A percentile compares a stretch with the other conserved stretches of the same genome.
Evolutionary conservation across 1,139 yeast genomes (phyloP).

Genomic region (Hanseniaspora sp.): DNA sequence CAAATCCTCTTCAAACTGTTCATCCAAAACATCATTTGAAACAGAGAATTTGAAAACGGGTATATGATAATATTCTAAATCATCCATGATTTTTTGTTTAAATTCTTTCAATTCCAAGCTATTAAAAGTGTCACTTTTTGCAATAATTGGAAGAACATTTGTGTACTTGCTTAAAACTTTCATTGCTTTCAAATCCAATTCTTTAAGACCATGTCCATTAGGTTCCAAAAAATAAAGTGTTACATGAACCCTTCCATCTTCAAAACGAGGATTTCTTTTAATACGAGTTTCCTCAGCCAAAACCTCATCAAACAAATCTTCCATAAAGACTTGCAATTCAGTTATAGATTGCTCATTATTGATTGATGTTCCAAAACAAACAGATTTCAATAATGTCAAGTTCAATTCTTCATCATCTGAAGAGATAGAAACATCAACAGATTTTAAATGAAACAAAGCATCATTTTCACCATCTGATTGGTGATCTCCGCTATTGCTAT

Average conservation of each 20-base stretch:
- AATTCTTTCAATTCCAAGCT: conserved; percentile 44
- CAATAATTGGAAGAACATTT: conserved; percentile 59
- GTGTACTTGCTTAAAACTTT: conserved; percentile 57
- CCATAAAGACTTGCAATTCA: conserved; percentile 64
- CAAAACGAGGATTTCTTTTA: conserved; percentile 67
- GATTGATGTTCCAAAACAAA: conserved; percentile 67
- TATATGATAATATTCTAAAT: conserved; percentile 52
- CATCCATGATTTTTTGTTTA: conserved; percentile 44
- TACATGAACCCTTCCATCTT: conserved; percentile 66
- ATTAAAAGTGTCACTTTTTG: conserved; percentile 62
- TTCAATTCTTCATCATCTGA: conserved; percentile 28
- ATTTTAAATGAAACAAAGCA: conserved; percentile 35
- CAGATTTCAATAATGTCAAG: conserved; percentile 58
- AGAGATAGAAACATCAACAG: conserved; percentile 34
- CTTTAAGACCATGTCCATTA: conserved; percentile 69
- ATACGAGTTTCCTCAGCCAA: conserved; percentile 69
- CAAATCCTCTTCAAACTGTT: conserved; percentile 56
- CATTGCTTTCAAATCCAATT: conserved; percentile 59
- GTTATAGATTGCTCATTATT: conserved; percentile 55
- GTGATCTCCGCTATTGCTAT: background rate
- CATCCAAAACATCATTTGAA: conserved; percentile 47
- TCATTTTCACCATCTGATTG: conserved; percentile 32
- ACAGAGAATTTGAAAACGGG: conserved; percentile 57
- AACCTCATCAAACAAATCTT: conserved; percentile 73
- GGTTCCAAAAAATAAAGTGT: conserved; percentile 62